Evolutionary conservation across 2,329 filamentous ascomycete genomes (phyloP).

Genomic region (Pyrenochaeta sp.): DNA sequence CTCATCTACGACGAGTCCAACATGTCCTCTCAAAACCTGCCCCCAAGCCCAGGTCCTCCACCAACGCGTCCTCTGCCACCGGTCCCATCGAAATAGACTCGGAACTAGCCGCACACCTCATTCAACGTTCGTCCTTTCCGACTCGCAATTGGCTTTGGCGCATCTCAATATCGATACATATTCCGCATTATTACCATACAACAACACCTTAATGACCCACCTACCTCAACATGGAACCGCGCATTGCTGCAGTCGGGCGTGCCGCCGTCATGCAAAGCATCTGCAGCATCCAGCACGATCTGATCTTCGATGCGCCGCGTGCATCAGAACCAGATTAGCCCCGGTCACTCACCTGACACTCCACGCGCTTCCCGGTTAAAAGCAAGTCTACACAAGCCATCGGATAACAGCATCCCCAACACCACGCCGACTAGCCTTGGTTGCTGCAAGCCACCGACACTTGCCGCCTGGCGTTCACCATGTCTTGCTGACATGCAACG

Average conservation of each 20-base stretch:
- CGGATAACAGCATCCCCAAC: conserved; percentile 22
- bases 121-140: conserved; percentile 24
- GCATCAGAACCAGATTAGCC: conserved; percentile 25
- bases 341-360: conserved; percentile 32
- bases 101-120: not conserved
- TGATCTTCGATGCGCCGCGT: conserved; percentile 34
- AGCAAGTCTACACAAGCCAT: conserved; percentile 24
- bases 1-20: conserved; percentile 49
- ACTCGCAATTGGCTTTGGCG: conserved; percentile 35
- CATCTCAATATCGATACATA: conserved; percentile 32
- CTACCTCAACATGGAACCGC: conserved; percentile 24
- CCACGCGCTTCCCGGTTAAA: conserved; percentile 29
- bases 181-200: conserved; percentile 17
- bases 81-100: conserved; percentile 53
- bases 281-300: conserved; percentile 34
- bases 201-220: conserved; percentile 26
- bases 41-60: conserved; percentile 58
- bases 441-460: conserved; percentile 24
- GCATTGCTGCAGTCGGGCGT: conserved; percentile 23
- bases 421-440: conserved; percentile 6
- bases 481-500: conserved; percentile 24
- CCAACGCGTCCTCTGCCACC: conserved; percentile 58
- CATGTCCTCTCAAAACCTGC: conserved; percentile 53
- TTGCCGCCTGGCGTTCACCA: conserved; percentile 13
- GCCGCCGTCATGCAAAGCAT: conserved; percentile 34